Conservation (phyloP, 2,329 filamentous ascomycete species). For the Calonectria pseudoturangicola region DNA sequence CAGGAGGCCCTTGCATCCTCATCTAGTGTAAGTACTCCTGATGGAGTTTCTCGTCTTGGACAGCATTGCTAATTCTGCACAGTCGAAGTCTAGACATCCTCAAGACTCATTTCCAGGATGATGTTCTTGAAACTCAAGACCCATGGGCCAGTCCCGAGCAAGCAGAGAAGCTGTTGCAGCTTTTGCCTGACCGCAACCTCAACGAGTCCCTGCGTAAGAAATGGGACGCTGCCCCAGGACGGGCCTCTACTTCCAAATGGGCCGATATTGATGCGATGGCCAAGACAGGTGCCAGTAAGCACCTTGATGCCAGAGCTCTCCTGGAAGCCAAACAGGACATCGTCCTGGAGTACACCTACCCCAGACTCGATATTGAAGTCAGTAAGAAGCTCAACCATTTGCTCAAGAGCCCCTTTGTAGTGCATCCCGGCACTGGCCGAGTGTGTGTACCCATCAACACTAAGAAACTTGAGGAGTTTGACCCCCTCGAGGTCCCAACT, state of each 20-base stretch:
- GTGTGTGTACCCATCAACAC: conserved; percentile 97
- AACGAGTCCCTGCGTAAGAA: conserved; percentile 89
- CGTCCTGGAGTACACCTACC: conserved; percentile 97
- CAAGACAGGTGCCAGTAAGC: conserved; percentile 82
- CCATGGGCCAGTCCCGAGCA: conserved; percentile 85
- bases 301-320: conserved; percentile 83
- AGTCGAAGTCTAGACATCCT: conserved; percentile 90
- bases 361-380: conserved; percentile 96
- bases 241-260: conserved; percentile 90
- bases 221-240: conserved; percentile 89
- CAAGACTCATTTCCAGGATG: conserved; percentile 87
- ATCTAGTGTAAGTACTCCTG: conserved; percentile 78
- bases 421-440: conserved; percentile 94
- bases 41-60: not conserved
- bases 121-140: conserved; percentile 89
- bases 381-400: conserved; percentile 99
- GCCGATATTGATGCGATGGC: conserved; percentile 92
- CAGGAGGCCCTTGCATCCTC: conserved; percentile 90
- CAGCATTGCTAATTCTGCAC: conserved; percentile 41
- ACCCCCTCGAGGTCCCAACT: conserved; percentile 91
- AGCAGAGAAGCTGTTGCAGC: conserved; percentile 85
- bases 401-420: conserved; percentile 96
- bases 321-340: conserved; percentile 96
- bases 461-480: conserved; percentile 83
- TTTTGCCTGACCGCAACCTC: conserved; percentile 87